Evolutionary conservation across 495 filamentous ascomycete species (phyloP).

Genomic region (Talaromyces borbonicus): DNA sequence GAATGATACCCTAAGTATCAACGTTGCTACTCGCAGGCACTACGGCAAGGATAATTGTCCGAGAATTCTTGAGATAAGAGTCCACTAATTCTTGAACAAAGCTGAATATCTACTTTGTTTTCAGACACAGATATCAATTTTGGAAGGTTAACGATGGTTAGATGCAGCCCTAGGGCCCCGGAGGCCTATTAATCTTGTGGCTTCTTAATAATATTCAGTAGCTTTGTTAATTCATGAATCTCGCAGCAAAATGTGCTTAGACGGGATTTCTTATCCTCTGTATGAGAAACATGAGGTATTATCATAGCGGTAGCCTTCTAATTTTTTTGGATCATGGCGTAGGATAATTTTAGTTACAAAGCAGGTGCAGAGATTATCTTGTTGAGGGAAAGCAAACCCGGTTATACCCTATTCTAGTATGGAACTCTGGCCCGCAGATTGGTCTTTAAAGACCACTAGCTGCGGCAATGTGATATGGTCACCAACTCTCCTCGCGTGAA

Average conservation of each 20-base stretch:
- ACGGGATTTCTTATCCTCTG: constrained; percentile 7
- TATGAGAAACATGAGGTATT: constrained; percentile 9
- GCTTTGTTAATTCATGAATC: constrained; percentile 15
- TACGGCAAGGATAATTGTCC: constrained; percentile 27
- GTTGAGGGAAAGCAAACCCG: constrained; percentile 51
- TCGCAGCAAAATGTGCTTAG: constrained; percentile 8
- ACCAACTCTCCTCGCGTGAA: background rate
- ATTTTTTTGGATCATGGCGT: constrained; percentile 9
- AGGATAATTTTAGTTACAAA: constrained; percentile 47
- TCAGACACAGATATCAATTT: constrained; percentile 28
- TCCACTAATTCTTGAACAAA: constrained; percentile 20
- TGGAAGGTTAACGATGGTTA: constrained; percentile 47
- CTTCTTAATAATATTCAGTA: constrained; percentile 37
- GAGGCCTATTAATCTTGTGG: constrained; percentile 29
- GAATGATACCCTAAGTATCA: constrained; percentile 40
- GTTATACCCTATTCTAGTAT: constrained; percentile 58
- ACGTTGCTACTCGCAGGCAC: constrained; percentile 41
- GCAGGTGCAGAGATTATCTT: constrained; percentile 50
- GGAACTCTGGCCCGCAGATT: constrained; percentile 57
- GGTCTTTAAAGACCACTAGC: constrained; percentile 54
- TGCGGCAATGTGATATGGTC: constrained; percentile 38
- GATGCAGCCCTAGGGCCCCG: constrained; percentile 29
- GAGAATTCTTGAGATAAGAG: constrained; percentile 21
- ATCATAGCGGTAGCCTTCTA: constrained; percentile 11
- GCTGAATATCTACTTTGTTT: constrained; percentile 18